These are phyloP conservation scores for Phytophthora pistaciae DNA, from an alignment of 352 stramenopile genomes.

Conservation along the genomic window DNA sequence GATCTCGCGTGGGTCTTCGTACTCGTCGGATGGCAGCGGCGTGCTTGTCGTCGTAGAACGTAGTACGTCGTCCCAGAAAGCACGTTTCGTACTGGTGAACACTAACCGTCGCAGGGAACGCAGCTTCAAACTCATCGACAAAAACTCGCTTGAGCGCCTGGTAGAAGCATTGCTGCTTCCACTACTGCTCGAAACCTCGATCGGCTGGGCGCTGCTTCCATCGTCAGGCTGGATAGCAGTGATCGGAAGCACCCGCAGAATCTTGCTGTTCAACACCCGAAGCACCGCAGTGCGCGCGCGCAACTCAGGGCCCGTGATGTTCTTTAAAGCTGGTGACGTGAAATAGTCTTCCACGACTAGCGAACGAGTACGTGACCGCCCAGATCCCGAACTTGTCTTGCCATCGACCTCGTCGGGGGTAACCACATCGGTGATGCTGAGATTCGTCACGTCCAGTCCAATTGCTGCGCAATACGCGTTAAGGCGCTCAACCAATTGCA, in stretches of 20 bases:
- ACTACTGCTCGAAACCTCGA: constrained; percentile 50
- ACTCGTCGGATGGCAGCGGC: constrained; percentile 98
- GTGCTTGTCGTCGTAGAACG: constrained; percentile 97
- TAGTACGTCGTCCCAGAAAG: constrained; percentile 95
- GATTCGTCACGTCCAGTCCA: constrained; percentile 86
- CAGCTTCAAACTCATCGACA: constrained; percentile 84
- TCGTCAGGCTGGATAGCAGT: constrained; percentile 80
- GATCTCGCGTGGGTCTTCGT: constrained; percentile 98
- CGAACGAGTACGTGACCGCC: constrained; percentile 43
- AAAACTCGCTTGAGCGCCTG: constrained; percentile 51
- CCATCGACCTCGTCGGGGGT: constrained; percentile 34
- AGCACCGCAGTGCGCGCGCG: constrained; percentile 93
- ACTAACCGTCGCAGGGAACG: constrained; percentile 77
- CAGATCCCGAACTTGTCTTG: constrained; percentile 5
- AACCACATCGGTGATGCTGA: constrained; percentile 73
- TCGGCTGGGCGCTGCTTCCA: constrained; percentile 45
- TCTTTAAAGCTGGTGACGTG: constrained; percentile 70
- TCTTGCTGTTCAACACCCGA: constrained; percentile 93
- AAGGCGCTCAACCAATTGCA: constrained; percentile 86
- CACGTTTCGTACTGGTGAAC: constrained; percentile 93
- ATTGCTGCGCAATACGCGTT: constrained; percentile 85
- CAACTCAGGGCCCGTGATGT: constrained; percentile 72
- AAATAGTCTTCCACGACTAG: constrained; percentile 81
- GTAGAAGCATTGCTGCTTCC: constrained; percentile 9
- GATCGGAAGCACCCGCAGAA: constrained; percentile 84